Evolutionary conservation across 257 asterid species (phyloP).

Genomic region (Ilex asprella): DNA sequence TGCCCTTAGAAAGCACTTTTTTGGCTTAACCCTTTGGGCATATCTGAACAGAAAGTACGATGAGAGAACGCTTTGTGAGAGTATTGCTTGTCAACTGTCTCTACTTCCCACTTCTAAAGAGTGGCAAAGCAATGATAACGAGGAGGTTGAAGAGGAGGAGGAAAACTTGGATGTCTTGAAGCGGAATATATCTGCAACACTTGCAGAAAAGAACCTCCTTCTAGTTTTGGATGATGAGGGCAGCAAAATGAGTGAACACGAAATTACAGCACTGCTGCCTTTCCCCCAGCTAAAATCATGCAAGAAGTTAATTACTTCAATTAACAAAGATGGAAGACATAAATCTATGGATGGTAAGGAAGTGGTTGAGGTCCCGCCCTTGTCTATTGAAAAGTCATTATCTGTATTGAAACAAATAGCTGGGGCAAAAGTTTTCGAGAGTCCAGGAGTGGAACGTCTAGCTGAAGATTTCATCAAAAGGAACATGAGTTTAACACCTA

Average conservation of each 20-base stretch:
- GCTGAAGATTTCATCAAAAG: conserved; percentile 5
- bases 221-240: conserved; percentile 17
- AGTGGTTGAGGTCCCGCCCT: conserved; percentile 2
- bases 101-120: conserved; percentile 4
- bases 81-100: conserved; percentile 11
- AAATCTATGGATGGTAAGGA: background rate
- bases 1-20: conserved; percentile 9
- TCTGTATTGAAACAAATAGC: conserved; percentile 9
- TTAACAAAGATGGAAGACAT: background rate
- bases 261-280: background rate
- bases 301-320: conserved; percentile 15
- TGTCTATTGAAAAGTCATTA: background rate
- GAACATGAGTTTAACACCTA: conserved; percentile 3
- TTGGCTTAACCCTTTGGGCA: conserved; percentile 15
- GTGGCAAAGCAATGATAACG: conserved; percentile 2
- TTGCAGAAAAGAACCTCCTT: conserved; percentile 3
- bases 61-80: background rate
- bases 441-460: background rate
- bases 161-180: conserved; percentile 4
- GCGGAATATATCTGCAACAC: background rate
- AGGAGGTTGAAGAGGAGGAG: background rate
- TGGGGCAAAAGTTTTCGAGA: background rate
- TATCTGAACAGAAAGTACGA: background rate
- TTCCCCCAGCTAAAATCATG: background rate
- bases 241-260: background rate